Conservation (phyloP, 768 basidiomycete species). For the Pleurotus citrinopileatus region DNA sequence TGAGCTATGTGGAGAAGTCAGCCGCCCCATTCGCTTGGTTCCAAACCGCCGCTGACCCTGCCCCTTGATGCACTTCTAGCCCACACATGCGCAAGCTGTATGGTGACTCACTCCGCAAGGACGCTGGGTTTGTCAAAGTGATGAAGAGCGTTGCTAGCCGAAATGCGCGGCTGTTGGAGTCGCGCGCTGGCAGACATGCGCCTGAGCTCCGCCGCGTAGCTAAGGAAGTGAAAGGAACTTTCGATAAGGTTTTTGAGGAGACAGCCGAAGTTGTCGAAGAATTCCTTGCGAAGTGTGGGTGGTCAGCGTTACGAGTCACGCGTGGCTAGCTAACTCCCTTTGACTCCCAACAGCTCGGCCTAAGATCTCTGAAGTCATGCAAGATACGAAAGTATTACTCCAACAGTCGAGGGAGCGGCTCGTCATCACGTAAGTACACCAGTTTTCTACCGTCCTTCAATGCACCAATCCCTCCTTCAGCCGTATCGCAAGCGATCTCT, state of each 20-base stretch:
- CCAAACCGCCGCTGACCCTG: constrained; percentile 1
- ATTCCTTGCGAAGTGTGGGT: constrained; percentile 85
- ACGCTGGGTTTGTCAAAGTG: constrained; percentile 98
- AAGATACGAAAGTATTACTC: constrained; percentile 88
- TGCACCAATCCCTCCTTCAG: constrained; percentile 37
- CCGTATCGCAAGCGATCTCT: constrained; percentile 80
- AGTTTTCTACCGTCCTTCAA: constrained; percentile 1
- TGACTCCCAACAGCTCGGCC: constrained; percentile 63
- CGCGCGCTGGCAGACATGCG: constrained; percentile 74
- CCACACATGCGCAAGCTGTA: constrained; percentile 99
- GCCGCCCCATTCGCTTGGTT: constrained; percentile 23
- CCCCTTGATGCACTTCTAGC: constrained; percentile 36
- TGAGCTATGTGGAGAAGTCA: constrained; percentile 87
- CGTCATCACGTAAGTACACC: constrained; percentile 77
- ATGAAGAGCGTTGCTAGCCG: constrained; percentile 89
- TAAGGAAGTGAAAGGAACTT: constrained; percentile 87
- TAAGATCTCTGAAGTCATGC: constrained; percentile 81
- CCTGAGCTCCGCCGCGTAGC: constrained; percentile 79
- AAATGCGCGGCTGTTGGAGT: constrained; percentile 75
- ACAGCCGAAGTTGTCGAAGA: constrained; percentile 93
- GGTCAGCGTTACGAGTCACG: constrained; percentile 6
- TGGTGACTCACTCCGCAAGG: constrained; percentile 89
- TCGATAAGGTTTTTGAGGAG: constrained; percentile 95
- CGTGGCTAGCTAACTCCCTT: not conserved
- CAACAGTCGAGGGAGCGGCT: constrained; percentile 90